Conservation (phyloP, 176 grass and related monocot species). For the Carex scoparia region DNA sequence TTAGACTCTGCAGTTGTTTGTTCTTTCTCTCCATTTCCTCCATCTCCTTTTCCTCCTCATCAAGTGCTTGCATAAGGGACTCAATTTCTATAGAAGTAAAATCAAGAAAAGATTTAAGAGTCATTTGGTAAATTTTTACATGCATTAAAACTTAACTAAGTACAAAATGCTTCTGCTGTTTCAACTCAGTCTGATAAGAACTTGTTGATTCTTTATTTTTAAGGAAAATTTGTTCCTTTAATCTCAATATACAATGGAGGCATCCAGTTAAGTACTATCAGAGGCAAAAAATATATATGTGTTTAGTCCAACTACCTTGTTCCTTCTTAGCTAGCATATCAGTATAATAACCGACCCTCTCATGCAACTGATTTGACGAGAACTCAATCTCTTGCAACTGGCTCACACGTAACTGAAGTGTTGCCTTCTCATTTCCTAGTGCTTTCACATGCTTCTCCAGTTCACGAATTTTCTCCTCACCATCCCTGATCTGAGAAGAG, state of each 20-base stretch:
- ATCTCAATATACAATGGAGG: neutral
- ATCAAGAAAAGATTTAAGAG: constrained; percentile 14
- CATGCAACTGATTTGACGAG: constrained; percentile 45
- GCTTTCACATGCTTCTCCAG: constrained; percentile 63
- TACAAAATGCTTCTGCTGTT: constrained; percentile 15
- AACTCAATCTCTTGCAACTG: constrained; percentile 59
- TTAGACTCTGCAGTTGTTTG: constrained; percentile 50
- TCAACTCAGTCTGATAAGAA: neutral
- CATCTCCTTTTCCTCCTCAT: constrained; percentile 94
- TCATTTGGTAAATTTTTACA: neutral
- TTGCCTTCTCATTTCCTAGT: constrained; percentile 56
- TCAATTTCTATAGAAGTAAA: constrained; percentile 68
- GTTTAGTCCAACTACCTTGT: constrained; percentile 48
- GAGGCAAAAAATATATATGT: neutral
- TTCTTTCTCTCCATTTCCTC: constrained; percentile 64
- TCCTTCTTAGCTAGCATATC: constrained; percentile 77
- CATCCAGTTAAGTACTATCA: neutral
- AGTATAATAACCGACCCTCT: constrained; percentile 57
- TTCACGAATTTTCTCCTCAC: constrained; percentile 53
- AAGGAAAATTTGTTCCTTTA: neutral
- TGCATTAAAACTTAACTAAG: neutral
- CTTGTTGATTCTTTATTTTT: neutral
- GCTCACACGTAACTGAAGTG: constrained; percentile 44
- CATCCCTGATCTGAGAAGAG: constrained; percentile 70
- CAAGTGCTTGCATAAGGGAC: constrained; percentile 90